phyloP scores from a whole-genome alignment of 768 basidiomycete genomes.

The Roridomyces roridus region DNA sequence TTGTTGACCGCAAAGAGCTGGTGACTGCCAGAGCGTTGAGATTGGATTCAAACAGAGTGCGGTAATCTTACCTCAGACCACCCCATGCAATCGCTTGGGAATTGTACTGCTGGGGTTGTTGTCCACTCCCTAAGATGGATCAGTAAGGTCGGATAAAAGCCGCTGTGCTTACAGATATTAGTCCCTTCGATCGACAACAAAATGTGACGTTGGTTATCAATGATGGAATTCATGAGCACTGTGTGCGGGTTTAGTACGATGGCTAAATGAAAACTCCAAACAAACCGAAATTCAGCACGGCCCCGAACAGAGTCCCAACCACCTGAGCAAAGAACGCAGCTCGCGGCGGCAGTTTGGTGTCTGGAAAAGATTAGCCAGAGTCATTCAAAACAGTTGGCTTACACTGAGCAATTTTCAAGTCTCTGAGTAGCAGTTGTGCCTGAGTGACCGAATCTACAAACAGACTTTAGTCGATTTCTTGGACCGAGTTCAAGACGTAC shows the following conservation, averaged over 20 bases:
- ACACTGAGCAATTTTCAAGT: slow-evolving; percentile 57
- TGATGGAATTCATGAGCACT: slow-evolving; percentile 66
- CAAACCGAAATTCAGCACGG: slow-evolving; percentile 51
- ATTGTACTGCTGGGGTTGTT: slow-evolving; percentile 57
- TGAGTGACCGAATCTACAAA: slow-evolving; percentile 48
- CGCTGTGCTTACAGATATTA: slow-evolving; percentile 43
- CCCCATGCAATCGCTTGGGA: slow-evolving; percentile 61
- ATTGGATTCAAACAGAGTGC: slow-evolving; percentile 15
- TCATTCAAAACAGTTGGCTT: background rate
- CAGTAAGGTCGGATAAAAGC: too few species aligned
- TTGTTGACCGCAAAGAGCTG: slow-evolving; percentile 49
- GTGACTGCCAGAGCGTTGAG: slow-evolving; percentile 32
- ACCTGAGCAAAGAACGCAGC: slow-evolving; percentile 56
- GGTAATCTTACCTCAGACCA: slow-evolving; percentile 42
- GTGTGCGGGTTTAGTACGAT: slow-evolving; percentile 14
- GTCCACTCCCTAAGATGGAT: slow-evolving; percentile 40
- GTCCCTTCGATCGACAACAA: slow-evolving; percentile 63
- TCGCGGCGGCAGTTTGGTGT: slow-evolving; percentile 55
- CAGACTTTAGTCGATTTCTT: background rate
- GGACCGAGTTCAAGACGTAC: slow-evolving; percentile 30
- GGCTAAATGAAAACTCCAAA: background rate
- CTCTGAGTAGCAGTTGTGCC: slow-evolving; percentile 48
- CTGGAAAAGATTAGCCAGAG: slow-evolving; percentile 17
- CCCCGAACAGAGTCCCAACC: slow-evolving; percentile 53
- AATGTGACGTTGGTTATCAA: slow-evolving; percentile 55